These are phyloP conservation scores for Tanacetum coccineum DNA, from an alignment of 129 eudicot species.

Conservation along the genomic window DNA sequence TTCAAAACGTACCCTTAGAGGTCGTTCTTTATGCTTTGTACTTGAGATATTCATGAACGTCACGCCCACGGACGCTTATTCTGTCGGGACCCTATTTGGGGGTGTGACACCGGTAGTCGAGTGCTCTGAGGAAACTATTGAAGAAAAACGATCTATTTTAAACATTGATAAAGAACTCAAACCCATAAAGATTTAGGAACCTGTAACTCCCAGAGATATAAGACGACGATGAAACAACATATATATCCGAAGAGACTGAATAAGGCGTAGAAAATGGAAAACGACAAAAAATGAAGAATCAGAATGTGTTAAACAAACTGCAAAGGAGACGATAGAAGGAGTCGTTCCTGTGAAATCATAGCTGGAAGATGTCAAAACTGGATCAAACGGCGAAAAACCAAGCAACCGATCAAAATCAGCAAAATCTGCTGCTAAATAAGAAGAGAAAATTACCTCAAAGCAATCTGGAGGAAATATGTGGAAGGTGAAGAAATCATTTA, in stretches of 20 bases:
- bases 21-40: no score
- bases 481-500: slow-evolving; percentile 82
- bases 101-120: slow-evolving; percentile 22
- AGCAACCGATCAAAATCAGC: background rate
- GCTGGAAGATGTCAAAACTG: slow-evolving; percentile 19
- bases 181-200: slow-evolving; percentile 23
- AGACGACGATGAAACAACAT: slow-evolving; percentile 14
- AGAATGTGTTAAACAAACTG: no score
- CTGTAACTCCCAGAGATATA: slow-evolving; percentile 17
- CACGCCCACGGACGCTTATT: no score
- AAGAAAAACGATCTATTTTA: slow-evolving; percentile 13
- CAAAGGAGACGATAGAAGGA: no score
- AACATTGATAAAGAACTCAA: slow-evolving; percentile 27
- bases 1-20: no score
- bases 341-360: slow-evolving; percentile 22
- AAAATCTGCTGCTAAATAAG: no score
- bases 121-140: slow-evolving; percentile 14
- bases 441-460: no score
- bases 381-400: slow-evolving; percentile 24
- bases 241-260: no score
- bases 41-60: no score
- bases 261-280: no score
- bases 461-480: slow-evolving; percentile 54
- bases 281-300: slow-evolving; percentile 17
- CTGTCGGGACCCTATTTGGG: no score